A percentile compares a stretch with the other conserved stretches of the same genome.
Conservation (phyloP, 139 green algal genomes). For the Tetradesmus obliquus region DNA sequence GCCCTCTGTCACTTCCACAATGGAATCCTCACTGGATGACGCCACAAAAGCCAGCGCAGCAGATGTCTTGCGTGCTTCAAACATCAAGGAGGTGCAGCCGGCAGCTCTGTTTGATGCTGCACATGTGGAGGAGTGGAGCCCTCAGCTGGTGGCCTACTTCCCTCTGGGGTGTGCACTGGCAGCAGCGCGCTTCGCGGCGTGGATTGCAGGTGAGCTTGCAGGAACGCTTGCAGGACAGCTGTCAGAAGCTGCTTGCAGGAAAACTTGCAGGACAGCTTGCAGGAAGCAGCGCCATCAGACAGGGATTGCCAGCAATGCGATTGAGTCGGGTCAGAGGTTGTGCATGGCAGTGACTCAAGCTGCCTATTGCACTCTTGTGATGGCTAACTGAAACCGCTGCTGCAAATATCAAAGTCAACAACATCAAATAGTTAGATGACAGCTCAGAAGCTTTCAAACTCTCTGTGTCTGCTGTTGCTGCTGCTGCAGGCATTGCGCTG, state of each 20-base stretch:
- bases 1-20: neutral
- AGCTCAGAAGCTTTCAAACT: neutral
- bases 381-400: neutral
- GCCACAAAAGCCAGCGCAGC: neutral
- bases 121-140: slow-evolving; percentile 9
- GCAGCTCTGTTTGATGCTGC: neutral
- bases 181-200: neutral
- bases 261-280: neutral
- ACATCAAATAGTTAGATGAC: neutral
- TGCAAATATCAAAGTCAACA: neutral
- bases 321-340: no score
- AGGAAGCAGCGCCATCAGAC: neutral
- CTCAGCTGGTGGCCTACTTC: slow-evolving; percentile 40
- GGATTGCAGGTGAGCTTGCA: neutral
- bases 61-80: neutral
- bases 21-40: slow-evolving; percentile 24
- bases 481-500: slow-evolving; percentile 41
- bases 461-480: neutral
- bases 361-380: no score
- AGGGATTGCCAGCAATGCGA: neutral
- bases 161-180: slow-evolving; percentile 29
- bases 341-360: no score
- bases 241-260: neutral
- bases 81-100: neutral
- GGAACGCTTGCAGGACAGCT: neutral